Evolutionary conservation across 805 yeast species (phyloP).

Genomic region (Metschnikowia gelsemii): DNA sequence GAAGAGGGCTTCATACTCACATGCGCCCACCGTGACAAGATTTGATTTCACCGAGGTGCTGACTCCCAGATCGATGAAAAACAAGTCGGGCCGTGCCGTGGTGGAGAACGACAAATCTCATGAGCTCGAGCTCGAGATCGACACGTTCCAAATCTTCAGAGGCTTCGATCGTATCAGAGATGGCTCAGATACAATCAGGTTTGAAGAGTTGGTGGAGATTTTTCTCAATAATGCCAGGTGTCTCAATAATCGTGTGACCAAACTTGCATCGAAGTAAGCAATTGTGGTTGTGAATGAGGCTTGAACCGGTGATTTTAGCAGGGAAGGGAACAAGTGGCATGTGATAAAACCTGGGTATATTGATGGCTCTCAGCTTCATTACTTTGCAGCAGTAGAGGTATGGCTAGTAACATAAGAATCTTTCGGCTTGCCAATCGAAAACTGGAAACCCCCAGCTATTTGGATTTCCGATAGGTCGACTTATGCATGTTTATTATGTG

Average conservation of each 20-base stretch:
- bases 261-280: constrained; percentile 28
- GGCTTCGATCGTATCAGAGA: constrained; percentile 42
- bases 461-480: too few relatives aligned
- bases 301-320: too few relatives aligned
- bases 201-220: constrained; percentile 57
- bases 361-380: too few relatives aligned
- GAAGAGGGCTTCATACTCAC: constrained; percentile 70
- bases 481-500: too few relatives aligned
- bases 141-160: constrained; percentile 37
- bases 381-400: too few relatives aligned
- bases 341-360: too few relatives aligned
- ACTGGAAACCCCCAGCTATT: too few relatives aligned
- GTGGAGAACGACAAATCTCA: constrained; percentile 35
- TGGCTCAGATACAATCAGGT: constrained; percentile 51
- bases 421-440: too few relatives aligned
- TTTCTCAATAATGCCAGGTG: constrained; percentile 60
- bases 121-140: constrained; percentile 45
- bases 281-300: too few relatives aligned
- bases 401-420: too few relatives aligned
- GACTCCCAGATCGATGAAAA: constrained; percentile 33
- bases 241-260: constrained; percentile 45
- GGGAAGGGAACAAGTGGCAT: too few relatives aligned
- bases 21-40: constrained; percentile 68
- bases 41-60: constrained; percentile 69
- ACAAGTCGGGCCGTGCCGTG: constrained; percentile 37